phyloP scores from a whole-genome alignment of 176 grass and related monocot genomes.

The Paspalum vaginatum region DNA sequence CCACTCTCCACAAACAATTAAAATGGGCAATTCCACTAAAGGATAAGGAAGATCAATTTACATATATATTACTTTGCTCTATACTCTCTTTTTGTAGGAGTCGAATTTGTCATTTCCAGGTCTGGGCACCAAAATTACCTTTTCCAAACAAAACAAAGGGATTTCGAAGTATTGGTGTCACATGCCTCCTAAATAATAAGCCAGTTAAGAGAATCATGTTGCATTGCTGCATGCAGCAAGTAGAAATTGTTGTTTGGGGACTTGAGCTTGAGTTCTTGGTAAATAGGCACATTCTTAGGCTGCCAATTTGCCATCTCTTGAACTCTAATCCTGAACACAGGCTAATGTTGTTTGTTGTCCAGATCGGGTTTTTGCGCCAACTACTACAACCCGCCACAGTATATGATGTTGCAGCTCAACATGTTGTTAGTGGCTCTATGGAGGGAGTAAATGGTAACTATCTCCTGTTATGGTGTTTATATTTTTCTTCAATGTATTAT shows the following conservation, averaged over 20 bases:
- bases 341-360: constrained; percentile 36
- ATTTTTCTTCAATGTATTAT: neutral
- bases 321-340: constrained; percentile 33
- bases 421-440: constrained; percentile 93
- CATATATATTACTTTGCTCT: neutral
- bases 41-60: neutral
- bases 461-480: constrained; percentile 26
- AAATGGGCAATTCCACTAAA: neutral
- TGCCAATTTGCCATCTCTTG: neutral
- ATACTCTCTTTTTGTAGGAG: neutral
- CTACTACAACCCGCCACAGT: constrained; percentile 99
- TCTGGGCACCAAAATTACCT: constrained; percentile 18
- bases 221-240: neutral
- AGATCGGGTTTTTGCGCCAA: constrained; percentile 99
- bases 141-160: neutral
- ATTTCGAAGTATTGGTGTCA: neutral
- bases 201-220: constrained; percentile 28
- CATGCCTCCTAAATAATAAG: constrained; percentile 8
- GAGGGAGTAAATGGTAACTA: constrained; percentile 94
- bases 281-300: neutral
- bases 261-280: neutral
- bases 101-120: constrained; percentile 27
- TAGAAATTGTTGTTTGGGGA: constrained; percentile 20
- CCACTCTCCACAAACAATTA: constrained; percentile 14
- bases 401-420: constrained; percentile 99